Evolutionary conservation across 805 yeast species (phyloP), one percentile per base, ranked within the genome.

Genomic region (Metschnikowia aberdeeniae): DNA sequence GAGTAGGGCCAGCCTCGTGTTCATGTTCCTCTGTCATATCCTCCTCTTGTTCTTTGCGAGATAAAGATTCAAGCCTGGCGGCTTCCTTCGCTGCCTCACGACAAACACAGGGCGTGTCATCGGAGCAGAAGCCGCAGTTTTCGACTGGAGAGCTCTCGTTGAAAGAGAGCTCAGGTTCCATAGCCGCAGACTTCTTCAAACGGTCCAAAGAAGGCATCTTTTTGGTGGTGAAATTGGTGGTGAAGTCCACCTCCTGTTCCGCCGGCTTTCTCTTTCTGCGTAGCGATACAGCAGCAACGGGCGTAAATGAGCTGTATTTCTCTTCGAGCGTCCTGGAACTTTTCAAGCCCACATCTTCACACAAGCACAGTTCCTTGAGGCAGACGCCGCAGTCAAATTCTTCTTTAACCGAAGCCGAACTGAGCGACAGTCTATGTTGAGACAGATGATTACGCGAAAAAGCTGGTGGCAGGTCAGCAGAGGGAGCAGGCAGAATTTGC

Each of bases 121-220:
- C 96, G 0, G 95, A 80, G 60, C 98, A 92, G 64, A 92, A 90
- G 0, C 98, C 98, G 65, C 98, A 92, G 47, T 85, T 80, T 53
- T 86, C 95, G 48, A 74, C 72, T 6, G 80, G 77, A 1, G 78
- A 76, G 32, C 65, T 64, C 40, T 75, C 78, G 48, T 73, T 67
- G 46, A 72, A 69, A 5, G 42, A 31, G 36, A 39, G 35, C 19
- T 17, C 49, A 2, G 36, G 43, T 9, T 40, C 20, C 6, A 36
- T 10, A n/a, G 36, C 39, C 19, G 36, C 41, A 24, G 45, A 38
- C 12, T 40, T 46, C 39, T 59, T 61, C 37, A 62, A 51, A 37
- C 61, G 68, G 49, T 57, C 68, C 49, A 64, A 64, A 50, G 64
- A 73, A 22, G 68, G 78, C 67, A 64, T 59, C 31, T 52, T 47